Evolutionary conservation across 805 yeast species (phyloP), one percentile per base, ranked within the genome.

Genomic region (Soucietia sequanensis): DNA sequence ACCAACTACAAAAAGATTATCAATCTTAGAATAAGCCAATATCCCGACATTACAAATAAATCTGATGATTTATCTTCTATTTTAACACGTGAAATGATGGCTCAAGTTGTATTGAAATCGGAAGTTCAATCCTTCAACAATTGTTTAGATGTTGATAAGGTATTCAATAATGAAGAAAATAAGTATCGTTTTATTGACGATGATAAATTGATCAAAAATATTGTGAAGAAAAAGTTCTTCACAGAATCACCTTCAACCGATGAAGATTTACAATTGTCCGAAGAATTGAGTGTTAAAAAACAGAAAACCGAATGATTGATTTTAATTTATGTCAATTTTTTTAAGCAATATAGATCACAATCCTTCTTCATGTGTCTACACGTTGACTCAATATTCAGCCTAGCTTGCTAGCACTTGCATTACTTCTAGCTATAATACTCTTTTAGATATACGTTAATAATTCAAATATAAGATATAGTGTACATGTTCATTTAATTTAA

Each of bases 131-230:
- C 85, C 2, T 54, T 84, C 15, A 56, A 58, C 33, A 58, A 56
- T 29, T 66, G 80, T 44, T 39, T 56, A 23, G 56, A 60, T 18
- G 35, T 50, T 1, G 55, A 56, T 2, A 41, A 50, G 24, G 54
- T 56, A 1, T 59, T 63, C 13, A 37, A 32, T 1, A 53, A 38
- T 2, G 49, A 52, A 5, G 50, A 48, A 14, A 48, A 36, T 3
- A 42, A 60, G 9, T 75, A 65, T 43, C 60, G 57, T 33, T 40
- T 72, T 20, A 73, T 84, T 22, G 76, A 72, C 5, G 89, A 83
- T 58, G 75, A 66, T 2, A 81, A 80, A 52, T 52, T 83, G 28
- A 54, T 80, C 30, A 68, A 76, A 35, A 80, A 80, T 48, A 71
- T 83, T 17, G 41, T 77, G 39, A 84, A 82, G 51, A 70, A 80